phyloP scores from a whole-genome alignment of 2,329 filamentous ascomycete species.

The Fusarium sp. region DNA sequence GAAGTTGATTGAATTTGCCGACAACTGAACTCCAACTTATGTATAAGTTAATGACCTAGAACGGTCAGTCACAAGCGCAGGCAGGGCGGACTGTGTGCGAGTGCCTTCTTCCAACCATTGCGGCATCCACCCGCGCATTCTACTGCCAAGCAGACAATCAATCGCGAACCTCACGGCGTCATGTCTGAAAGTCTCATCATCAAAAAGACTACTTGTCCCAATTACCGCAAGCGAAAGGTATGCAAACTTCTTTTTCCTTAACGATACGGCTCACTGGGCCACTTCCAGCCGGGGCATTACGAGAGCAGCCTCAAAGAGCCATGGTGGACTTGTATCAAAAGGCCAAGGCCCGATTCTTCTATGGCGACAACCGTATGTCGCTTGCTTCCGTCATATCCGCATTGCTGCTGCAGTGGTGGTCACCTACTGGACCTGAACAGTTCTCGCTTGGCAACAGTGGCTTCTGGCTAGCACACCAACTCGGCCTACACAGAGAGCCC shows the following conservation, averaged over 20 bases:
- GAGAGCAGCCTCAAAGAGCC: neutral
- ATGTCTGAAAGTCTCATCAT: neutral
- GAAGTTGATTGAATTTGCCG: too few relatives aligned
- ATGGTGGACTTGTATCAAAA: neutral
- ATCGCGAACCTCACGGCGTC: neutral
- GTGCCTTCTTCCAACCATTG: too few relatives aligned
- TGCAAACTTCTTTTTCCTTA: neutral
- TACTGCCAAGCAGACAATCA: neutral
- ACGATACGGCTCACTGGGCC: neutral
- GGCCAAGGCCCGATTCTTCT: neutral
- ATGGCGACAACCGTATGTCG: neutral
- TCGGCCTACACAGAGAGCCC: neutral
- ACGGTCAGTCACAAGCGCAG: neutral
- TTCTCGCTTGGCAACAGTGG: neutral
- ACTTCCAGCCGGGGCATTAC: too few relatives aligned
- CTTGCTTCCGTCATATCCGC: neutral
- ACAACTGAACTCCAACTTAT: too few relatives aligned
- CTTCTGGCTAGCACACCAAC: constrained; percentile 1
- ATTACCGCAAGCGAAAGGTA: neutral
- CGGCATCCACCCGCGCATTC: too few relatives aligned
- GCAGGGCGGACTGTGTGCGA: too few relatives aligned
- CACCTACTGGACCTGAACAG: neutral
- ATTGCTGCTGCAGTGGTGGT: neutral
- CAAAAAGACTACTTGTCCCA: neutral
- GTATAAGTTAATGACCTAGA: neutral